A percentile compares a stretch with the other conserved stretches of the same genome.
phyloP scores from a whole-genome alignment of 345 rosid genomes.

The Jatropha curcas region DNA sequence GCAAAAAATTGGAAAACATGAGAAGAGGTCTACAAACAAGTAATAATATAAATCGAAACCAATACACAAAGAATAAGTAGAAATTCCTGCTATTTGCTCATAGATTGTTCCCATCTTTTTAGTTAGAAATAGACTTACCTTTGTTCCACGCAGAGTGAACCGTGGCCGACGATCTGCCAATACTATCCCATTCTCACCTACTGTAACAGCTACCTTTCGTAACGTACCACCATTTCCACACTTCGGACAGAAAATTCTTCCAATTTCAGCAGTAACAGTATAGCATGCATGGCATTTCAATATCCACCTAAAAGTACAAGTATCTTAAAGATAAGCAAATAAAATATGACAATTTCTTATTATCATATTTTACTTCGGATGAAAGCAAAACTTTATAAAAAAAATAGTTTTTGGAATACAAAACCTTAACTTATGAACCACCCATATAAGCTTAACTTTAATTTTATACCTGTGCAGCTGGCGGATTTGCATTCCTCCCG shows the following conservation, averaged over 20 bases:
- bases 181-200: slow-evolving; percentile 72
- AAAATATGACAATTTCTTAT: neutral
- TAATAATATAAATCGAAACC: neutral
- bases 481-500: slow-evolving; percentile 90
- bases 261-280: slow-evolving; percentile 77
- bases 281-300: slow-evolving; percentile 97
- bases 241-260: slow-evolving; percentile 84
- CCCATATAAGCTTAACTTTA: neutral
- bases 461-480: slow-evolving; percentile 70
- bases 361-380: neutral
- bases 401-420: neutral
- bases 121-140: slow-evolving; percentile 43
- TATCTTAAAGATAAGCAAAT: slow-evolving; percentile 18
- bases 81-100: neutral
- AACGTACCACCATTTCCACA: slow-evolving; percentile 97
- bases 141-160: slow-evolving; percentile 72
- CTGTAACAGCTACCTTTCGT: slow-evolving; percentile 79
- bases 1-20: neutral
- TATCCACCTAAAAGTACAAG: slow-evolving; percentile 66
- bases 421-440: neutral
- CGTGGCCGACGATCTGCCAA: slow-evolving; percentile 69
- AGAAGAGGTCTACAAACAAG: neutral
- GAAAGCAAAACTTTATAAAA: no score
- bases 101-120: neutral
- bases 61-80: neutral